phyloP scores from a whole-genome alignment of 176 grass and related monocot genomes.

The Zoysia pacifica region DNA sequence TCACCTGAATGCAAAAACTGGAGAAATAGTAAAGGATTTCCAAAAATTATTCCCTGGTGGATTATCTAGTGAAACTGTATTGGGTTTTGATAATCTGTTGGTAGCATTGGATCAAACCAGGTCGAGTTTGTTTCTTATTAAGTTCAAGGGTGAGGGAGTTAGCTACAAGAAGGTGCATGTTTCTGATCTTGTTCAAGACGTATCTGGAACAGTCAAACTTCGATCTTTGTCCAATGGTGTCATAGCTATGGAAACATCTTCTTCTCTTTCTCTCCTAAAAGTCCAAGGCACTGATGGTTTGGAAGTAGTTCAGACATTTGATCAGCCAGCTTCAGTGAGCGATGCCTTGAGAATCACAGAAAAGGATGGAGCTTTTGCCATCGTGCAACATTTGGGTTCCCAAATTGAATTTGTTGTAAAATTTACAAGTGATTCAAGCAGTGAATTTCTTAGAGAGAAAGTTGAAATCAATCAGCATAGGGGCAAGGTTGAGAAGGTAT shows the following conservation, averaged over 20 bases:
- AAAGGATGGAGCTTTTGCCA: constrained; percentile 73
- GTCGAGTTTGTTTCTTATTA: constrained; percentile 66
- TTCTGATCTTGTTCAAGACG: constrained; percentile 62
- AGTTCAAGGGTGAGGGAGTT: constrained; percentile 59
- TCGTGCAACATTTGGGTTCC: constrained; percentile 60
- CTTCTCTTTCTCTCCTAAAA: constrained; percentile 65
- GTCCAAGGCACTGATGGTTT: constrained; percentile 60
- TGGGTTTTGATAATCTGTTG: constrained; percentile 58
- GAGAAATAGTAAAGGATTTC: constrained; percentile 70
- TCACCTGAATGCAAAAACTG: constrained; percentile 81
- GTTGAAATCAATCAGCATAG: constrained; percentile 61
- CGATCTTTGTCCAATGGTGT: constrained; percentile 64
- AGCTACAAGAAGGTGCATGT: constrained; percentile 57
- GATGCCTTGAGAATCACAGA: constrained; percentile 66
- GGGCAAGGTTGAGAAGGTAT: constrained; percentile 69
- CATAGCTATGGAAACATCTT: constrained; percentile 65
- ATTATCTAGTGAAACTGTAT: constrained; percentile 68
- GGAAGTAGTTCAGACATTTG: constrained; percentile 67
- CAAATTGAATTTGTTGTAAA: constrained; percentile 68
- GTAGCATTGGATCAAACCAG: constrained; percentile 74
- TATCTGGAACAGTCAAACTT: constrained; percentile 57
- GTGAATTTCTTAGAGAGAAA: constrained; percentile 66
- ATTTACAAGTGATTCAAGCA: constrained; percentile 55
- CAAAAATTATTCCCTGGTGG: constrained; percentile 56
- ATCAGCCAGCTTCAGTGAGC: constrained; percentile 62